phyloP scores from a whole-genome alignment of 1,284 basidiomycete species.

The Cyathus pygmaeus region DNA sequence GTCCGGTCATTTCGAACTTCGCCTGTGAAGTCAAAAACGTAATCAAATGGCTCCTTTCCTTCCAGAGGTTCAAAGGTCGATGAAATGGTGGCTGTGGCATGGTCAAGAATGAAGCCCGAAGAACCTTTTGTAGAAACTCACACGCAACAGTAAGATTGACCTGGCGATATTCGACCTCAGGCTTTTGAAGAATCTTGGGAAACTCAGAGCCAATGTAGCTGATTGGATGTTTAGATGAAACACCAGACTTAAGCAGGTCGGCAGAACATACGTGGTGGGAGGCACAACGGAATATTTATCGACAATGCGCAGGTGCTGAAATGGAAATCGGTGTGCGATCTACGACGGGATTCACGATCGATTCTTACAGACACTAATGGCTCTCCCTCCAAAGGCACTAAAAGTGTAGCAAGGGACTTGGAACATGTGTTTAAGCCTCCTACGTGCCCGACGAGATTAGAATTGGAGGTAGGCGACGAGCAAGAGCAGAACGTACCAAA shows the following conservation, averaged over 20 bases:
- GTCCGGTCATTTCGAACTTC: slow-evolving; percentile 83
- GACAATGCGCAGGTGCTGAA: slow-evolving; percentile 79
- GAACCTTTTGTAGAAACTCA: slow-evolving; percentile 45
- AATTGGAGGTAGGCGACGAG: not conserved
- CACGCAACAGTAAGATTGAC: slow-evolving; percentile 80
- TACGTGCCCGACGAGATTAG: slow-evolving; percentile 34
- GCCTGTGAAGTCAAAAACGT: slow-evolving; percentile 86
- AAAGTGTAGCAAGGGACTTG: slow-evolving; percentile 68
- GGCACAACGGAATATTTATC: slow-evolving; percentile 88
- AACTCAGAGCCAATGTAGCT: slow-evolving; percentile 87
- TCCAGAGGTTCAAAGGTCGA: slow-evolving; percentile 75
- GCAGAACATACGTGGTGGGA: slow-evolving; percentile 79
- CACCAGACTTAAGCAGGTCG: not conserved
- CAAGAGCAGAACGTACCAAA: slow-evolving; percentile 66
- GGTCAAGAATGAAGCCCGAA: not conserved
- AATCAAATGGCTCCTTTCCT: slow-evolving; percentile 71
- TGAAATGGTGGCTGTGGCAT: slow-evolving; percentile 65
- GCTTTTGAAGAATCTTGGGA: slow-evolving; percentile 70
- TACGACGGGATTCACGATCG: not conserved
- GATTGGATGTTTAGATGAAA: slow-evolving; percentile 3
- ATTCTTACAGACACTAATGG: slow-evolving; percentile 77
- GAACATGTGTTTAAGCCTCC: slow-evolving; percentile 84
- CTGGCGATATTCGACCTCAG: slow-evolving; percentile 84
- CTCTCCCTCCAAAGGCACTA: slow-evolving; percentile 72
- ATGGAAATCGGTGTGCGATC: slow-evolving; percentile 2